Percentiles rank a stretch among this genome's conserved stretches.
Evolutionary conservation across 768 basidiomycete species (phyloP).

Genomic region (Mycena vulgaris): DNA sequence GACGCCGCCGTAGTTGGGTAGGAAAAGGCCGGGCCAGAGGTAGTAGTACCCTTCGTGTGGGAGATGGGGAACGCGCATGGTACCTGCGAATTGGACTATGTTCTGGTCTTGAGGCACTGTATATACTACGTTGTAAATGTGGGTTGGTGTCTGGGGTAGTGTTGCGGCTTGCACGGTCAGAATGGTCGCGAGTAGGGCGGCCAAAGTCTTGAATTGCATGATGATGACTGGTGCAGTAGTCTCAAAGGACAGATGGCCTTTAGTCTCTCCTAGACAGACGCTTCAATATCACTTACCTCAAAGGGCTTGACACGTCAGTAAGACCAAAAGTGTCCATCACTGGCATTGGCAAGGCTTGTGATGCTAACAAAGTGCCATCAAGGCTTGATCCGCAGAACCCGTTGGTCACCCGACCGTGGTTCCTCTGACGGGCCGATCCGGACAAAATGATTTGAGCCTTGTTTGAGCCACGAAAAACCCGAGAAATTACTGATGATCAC

Average conservation of each 20-base stretch:
- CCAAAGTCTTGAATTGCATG: conserved; percentile 18
- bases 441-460: too few relatives aligned
- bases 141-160: conserved; percentile 26
- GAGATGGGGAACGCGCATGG: conserved; percentile 26
- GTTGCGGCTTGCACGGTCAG: conserved; percentile 13
- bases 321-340: conserved; percentile 1
- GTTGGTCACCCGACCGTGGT: too few relatives aligned
- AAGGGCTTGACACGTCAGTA: conserved; percentile 22
- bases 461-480: too few relatives aligned
- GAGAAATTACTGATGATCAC: too few relatives aligned
- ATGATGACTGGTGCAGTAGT: conserved; percentile 11
- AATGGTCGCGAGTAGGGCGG: conserved; percentile 16
- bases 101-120: conserved; percentile 20
- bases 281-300: conserved; percentile 15
- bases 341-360: not conserved
- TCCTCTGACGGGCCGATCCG: too few relatives aligned
- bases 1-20: conserved; percentile 25
- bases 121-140: conserved; percentile 25
- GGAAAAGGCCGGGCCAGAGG: conserved; percentile 27
- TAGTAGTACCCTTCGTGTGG: conserved; percentile 25
- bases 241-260: conserved; percentile 1
- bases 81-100: conserved; percentile 26
- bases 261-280: conserved; percentile 4
- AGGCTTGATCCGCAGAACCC: too few relatives aligned
- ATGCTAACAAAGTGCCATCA: too few relatives aligned